Evolutionary conservation across 768 basidiomycete genomes (phyloP).

Genomic region (Lactarius quietus): DNA sequence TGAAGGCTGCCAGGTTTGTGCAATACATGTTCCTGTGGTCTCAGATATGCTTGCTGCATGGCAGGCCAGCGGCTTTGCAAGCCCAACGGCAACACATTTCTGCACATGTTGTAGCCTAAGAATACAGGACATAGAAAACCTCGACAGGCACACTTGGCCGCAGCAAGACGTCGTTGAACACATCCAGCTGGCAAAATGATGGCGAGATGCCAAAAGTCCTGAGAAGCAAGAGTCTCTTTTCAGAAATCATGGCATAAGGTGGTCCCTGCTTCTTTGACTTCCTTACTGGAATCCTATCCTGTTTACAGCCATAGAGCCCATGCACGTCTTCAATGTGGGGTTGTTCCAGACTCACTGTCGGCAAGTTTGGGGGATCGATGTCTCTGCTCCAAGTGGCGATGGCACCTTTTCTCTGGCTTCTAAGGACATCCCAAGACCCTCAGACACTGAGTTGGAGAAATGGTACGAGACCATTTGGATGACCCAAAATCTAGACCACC

Average conservation of each 20-base stretch:
- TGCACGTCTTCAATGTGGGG: not conserved
- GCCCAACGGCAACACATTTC: not conserved
- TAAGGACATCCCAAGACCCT: not conserved
- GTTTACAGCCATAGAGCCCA: too few relatives aligned
- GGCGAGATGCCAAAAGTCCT: not conserved
- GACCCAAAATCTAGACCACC: not conserved
- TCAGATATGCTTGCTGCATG: too few relatives aligned
- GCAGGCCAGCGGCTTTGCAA: conserved; percentile 3
- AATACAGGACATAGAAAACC: too few relatives aligned
- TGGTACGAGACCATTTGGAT: conserved; percentile 9
- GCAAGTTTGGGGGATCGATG: not conserved
- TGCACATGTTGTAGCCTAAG: too few relatives aligned
- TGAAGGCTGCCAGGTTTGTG: too few relatives aligned
- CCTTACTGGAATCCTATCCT: too few relatives aligned
- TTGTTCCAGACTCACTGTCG: too few relatives aligned
- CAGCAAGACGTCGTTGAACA: not conserved
- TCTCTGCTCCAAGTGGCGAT: not conserved
- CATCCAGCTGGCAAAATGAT: not conserved
- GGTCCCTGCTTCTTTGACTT: not conserved
- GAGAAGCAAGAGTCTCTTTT: not conserved
- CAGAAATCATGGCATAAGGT: too few relatives aligned
- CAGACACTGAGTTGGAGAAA: not conserved
- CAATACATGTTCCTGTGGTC: too few relatives aligned
- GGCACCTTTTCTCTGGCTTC: too few relatives aligned
- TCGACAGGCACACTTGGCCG: too few relatives aligned